Percentiles rank a stretch among this genome's conserved stretches.
Conservation (phyloP, 2,329 filamentous ascomycete genomes). For the Penicillium palitans region DNA sequence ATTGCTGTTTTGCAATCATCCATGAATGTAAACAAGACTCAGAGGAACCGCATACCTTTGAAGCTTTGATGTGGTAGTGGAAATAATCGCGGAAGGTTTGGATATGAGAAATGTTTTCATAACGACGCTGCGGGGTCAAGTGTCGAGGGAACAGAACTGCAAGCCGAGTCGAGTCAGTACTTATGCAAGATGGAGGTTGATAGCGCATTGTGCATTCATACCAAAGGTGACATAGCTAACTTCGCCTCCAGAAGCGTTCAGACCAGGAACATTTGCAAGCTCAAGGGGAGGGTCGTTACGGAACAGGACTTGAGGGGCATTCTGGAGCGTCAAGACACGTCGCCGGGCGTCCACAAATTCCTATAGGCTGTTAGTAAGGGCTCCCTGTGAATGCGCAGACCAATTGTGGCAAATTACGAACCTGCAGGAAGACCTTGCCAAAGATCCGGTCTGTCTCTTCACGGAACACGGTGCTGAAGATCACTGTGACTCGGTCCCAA, state of each 20-base stretch:
- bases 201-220: constrained; percentile 46
- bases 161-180: constrained; percentile 17
- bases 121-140: constrained; percentile 82
- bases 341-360: constrained; percentile 97
- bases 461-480: constrained; percentile 96
- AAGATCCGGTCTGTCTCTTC: constrained; percentile 98
- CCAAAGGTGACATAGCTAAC: constrained; percentile 98
- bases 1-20: background rate
- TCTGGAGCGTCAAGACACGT: constrained; percentile 79
- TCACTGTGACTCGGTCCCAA: constrained; percentile 95
- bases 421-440: constrained; percentile 94
- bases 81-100: constrained; percentile 99
- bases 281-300: constrained; percentile 91
- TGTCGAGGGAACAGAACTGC: constrained; percentile 93
- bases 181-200: background rate
- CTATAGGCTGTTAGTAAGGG: constrained; percentile 32
- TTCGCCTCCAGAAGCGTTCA: constrained; percentile 75
- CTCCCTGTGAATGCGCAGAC: background rate
- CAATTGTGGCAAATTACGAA: constrained; percentile 21
- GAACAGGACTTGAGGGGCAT: constrained; percentile 96
- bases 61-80: constrained; percentile 99
- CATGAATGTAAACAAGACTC: background rate
- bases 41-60: constrained; percentile 62
- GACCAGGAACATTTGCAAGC: constrained; percentile 80
- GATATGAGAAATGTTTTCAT: constrained; percentile 96